Evolutionary conservation across 331 rosid genomes (phyloP).

Genomic region (Telfairia occidentalis): DNA sequence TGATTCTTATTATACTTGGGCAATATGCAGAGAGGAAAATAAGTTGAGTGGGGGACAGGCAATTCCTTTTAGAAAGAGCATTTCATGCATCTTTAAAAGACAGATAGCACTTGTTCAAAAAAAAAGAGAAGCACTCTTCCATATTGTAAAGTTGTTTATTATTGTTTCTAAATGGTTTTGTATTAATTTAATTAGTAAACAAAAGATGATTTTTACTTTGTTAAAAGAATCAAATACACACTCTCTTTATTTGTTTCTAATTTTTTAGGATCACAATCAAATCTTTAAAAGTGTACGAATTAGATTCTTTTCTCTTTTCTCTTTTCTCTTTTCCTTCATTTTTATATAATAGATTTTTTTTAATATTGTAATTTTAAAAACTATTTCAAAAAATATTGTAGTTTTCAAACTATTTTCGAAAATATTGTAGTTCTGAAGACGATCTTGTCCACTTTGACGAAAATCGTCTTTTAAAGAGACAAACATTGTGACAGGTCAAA

Average conservation of each 20-base stretch:
- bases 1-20: background rate
- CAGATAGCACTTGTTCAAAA: no score
- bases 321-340: background rate
- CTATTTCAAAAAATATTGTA: no score
- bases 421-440: no score
- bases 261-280: background rate
- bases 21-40: no score
- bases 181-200: background rate
- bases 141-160: background rate
- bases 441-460: no score
- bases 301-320: background rate
- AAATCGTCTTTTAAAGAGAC: no score
- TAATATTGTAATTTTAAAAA: no score
- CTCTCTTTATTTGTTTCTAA: background rate
- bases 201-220: background rate
- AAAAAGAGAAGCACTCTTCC: no score
- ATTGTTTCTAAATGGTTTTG: background rate
- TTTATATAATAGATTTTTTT: background rate
- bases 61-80: background rate
- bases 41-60: slow-evolving; percentile 2
- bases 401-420: no score
- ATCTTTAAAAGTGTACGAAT: background rate
- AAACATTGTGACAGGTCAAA: no score
- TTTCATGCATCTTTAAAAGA: slow-evolving; percentile 4
- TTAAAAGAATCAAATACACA: background rate